A percentile compares a stretch with the other conserved stretches of the same genome.
Conservation (phyloP, 2,329 filamentous ascomycete genomes). For the Stagonosporopsis tanaceti region DNA sequence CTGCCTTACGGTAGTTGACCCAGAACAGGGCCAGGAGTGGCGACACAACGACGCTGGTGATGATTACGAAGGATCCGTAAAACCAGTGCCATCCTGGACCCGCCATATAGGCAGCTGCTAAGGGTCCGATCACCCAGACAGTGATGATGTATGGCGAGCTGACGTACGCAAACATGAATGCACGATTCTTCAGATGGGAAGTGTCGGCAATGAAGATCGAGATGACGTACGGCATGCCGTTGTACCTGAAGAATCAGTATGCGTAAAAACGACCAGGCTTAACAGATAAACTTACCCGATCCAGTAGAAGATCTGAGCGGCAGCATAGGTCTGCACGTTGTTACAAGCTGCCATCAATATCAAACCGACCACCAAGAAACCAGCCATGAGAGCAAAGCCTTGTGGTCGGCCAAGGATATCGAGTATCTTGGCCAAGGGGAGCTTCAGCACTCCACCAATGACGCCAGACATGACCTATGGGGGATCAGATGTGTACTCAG, state of each 20-base stretch:
- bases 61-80: slow-evolving; percentile 70
- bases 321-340: slow-evolving; percentile 66
- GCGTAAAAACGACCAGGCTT: not conserved
- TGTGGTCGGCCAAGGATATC: slow-evolving; percentile 50
- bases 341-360: slow-evolving; percentile 72
- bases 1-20: slow-evolving; percentile 66
- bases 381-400: slow-evolving; percentile 41
- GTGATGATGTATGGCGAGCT: slow-evolving; percentile 33
- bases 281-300: slow-evolving; percentile 57
- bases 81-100: slow-evolving; percentile 69
- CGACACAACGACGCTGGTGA: slow-evolving; percentile 66
- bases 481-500: not conserved
- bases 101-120: slow-evolving; percentile 50
- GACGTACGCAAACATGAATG: slow-evolving; percentile 64
- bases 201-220: slow-evolving; percentile 73
- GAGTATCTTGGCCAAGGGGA: slow-evolving; percentile 49
- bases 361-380: slow-evolving; percentile 45
- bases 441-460: slow-evolving; percentile 45
- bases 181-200: slow-evolving; percentile 68
- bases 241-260: slow-evolving; percentile 26
- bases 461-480: slow-evolving; percentile 35
- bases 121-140: slow-evolving; percentile 25
- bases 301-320: slow-evolving; percentile 70
- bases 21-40: slow-evolving; percentile 68
- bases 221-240: slow-evolving; percentile 66